phyloP scores from a whole-genome alignment of 2,329 filamentous ascomycete genomes.

The Corinectria fuckeliana region DNA sequence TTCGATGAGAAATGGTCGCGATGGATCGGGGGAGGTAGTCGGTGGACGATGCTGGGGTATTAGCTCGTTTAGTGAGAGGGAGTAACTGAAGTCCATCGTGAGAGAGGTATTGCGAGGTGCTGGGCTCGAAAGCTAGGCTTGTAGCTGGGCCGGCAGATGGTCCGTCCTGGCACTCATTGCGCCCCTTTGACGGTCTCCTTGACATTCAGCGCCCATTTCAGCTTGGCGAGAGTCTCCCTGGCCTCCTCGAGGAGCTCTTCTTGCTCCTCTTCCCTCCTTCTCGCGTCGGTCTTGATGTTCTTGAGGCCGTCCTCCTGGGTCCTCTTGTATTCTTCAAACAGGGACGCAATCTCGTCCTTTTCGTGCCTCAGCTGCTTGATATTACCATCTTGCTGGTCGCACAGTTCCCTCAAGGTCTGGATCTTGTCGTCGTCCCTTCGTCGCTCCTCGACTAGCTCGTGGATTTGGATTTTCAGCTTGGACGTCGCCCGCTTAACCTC shows the following conservation, averaged over 20 bases:
- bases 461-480: constrained; percentile 61
- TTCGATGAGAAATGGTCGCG: background rate
- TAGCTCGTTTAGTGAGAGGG: background rate
- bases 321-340: constrained; percentile 70
- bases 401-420: constrained; percentile 69
- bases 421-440: constrained; percentile 68
- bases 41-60: background rate
- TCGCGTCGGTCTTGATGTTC: constrained; percentile 64
- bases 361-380: constrained; percentile 65
- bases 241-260: constrained; percentile 64
- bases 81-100: background rate
- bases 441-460: constrained; percentile 60
- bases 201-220: constrained; percentile 75
- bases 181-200: constrained; percentile 66
- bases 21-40: background rate
- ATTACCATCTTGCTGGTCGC: constrained; percentile 75
- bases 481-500: constrained; percentile 61
- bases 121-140: background rate
- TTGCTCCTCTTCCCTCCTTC: constrained; percentile 66
- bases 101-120: background rate
- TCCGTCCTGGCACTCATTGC: constrained; percentile 45
- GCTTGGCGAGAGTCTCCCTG: constrained; percentile 67
- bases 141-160: background rate
- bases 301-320: constrained; percentile 67
- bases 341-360: constrained; percentile 65